Conservation (phyloP, 768 basidiomycete species). For the Pleurotus tuoliensis region DNA sequence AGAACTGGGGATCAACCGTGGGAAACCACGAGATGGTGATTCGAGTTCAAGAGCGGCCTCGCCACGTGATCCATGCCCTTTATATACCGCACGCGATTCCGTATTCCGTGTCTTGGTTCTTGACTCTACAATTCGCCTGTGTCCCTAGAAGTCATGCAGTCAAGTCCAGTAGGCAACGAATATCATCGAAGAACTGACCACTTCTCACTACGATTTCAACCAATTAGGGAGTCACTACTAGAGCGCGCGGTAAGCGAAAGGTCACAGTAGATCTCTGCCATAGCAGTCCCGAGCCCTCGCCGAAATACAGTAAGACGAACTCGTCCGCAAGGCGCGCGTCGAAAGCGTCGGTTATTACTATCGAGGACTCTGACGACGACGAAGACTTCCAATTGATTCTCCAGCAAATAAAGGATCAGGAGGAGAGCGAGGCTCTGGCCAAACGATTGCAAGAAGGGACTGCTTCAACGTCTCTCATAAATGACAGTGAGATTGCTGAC, state of each 20-base stretch:
- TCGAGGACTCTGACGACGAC: slow-evolving; percentile 32
- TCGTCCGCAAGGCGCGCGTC: slow-evolving; percentile 17
- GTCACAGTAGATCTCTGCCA: neutral
- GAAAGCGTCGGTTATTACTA: slow-evolving; percentile 10
- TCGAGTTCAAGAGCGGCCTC: too few species aligned
- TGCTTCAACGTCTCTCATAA: slow-evolving; percentile 7
- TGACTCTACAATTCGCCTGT: too few species aligned
- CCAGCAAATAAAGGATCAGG: slow-evolving; percentile 36
- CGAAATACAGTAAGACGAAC: slow-evolving; percentile 6
- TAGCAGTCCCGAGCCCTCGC: neutral
- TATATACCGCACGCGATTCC: too few species aligned
- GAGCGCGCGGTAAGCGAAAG: neutral
- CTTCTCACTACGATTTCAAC: neutral
- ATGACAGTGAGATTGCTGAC: neutral
- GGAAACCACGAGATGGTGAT: too few species aligned
- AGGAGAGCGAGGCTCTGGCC: slow-evolving; percentile 39
- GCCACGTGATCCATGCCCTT: too few species aligned
- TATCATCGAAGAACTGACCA: too few species aligned
- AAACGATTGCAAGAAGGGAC: slow-evolving; percentile 29
- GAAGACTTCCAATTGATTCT: slow-evolving; percentile 37
- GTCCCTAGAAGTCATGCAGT: too few species aligned
- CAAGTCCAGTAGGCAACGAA: too few species aligned
- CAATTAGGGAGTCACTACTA: neutral
- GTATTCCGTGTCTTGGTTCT: too few species aligned
- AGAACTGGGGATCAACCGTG: too few species aligned